Percentiles rank a stretch among this genome's conserved stretches.
Evolutionary conservation across 2,329 filamentous ascomycete genomes (phyloP).

Genomic region (Monosporascus sp.): DNA sequence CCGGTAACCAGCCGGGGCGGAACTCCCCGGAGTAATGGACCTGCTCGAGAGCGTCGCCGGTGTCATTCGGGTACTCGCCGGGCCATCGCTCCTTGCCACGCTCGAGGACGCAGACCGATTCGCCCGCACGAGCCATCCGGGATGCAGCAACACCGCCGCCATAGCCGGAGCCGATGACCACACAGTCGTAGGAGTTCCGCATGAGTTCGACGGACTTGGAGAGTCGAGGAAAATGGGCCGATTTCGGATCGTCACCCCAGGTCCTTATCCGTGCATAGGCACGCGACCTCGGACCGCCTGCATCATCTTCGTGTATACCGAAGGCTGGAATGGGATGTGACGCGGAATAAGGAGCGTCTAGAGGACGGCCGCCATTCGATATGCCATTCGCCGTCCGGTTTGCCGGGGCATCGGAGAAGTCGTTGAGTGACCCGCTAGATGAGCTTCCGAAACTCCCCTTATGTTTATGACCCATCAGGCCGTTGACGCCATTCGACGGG

Average conservation of each 20-base stretch:
- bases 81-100: slow-evolving; percentile 61
- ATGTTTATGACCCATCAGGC: neutral
- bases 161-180: slow-evolving; percentile 66
- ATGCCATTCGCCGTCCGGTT: neutral
- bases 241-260: slow-evolving; percentile 24
- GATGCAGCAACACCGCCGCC: slow-evolving; percentile 62
- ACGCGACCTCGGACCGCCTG: slow-evolving; percentile 27
- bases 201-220: slow-evolving; percentile 53
- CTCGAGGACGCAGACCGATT: slow-evolving; percentile 60
- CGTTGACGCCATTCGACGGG: neutral
- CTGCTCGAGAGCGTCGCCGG: slow-evolving; percentile 42
- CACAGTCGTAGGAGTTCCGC: slow-evolving; percentile 53
- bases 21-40: slow-evolving; percentile 52
- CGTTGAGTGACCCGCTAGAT: neutral
- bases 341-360: slow-evolving; percentile 4
- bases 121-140: slow-evolving; percentile 54
- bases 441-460: neutral
- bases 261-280: slow-evolving; percentile 23
- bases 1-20: slow-evolving; percentile 35
- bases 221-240: slow-evolving; percentile 42
- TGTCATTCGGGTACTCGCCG: slow-evolving; percentile 53
- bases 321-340: slow-evolving; percentile 23
- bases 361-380: neutral
- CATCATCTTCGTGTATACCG: slow-evolving; percentile 27
- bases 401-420: neutral